These are phyloP conservation scores for Ettlia oleoabundans DNA, from an alignment of 139 green algal species.

Conservation along the genomic window DNA sequence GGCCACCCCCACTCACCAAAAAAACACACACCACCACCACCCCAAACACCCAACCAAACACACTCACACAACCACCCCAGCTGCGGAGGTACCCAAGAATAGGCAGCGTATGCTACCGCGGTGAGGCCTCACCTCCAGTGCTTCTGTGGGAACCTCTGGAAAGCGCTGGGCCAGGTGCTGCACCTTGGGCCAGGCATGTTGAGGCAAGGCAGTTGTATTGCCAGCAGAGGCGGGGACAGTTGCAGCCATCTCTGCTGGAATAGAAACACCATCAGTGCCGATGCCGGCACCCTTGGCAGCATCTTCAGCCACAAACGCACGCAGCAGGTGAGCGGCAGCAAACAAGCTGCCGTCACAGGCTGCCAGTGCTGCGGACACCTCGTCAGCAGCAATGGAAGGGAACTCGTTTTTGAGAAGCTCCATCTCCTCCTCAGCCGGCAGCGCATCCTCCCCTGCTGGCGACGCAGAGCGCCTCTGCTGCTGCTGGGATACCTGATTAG, in stretches of 20 bases:
- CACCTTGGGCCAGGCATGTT: conserved; percentile 19
- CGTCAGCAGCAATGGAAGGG: neutral
- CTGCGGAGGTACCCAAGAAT: neutral
- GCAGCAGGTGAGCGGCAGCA: conserved; percentile 26
- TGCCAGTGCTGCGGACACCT: conserved; percentile 1
- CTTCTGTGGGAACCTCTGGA: neutral
- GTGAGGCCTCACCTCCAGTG: conserved; percentile 1
- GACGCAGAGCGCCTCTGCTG: neutral
- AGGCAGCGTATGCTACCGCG: neutral
- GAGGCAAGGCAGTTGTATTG: neutral
- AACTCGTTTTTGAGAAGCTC: conserved; percentile 10
- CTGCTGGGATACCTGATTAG: neutral
- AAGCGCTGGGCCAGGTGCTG: conserved; percentile 24
- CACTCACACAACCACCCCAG: neutral
- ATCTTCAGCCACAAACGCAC: conserved; percentile 2
- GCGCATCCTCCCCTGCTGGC: neutral
- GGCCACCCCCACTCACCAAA: too few species aligned
- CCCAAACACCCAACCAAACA: neutral
- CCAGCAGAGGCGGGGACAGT: neutral
- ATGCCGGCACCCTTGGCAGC: neutral
- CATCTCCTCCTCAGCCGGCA: neutral
- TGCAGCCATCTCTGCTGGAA: neutral
- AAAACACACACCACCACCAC: too few species aligned
- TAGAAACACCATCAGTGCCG: neutral
- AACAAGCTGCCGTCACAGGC: conserved; percentile 27